phyloP scores from a whole-genome alignment of 257 asterid genomes.

The Asclepias syriaca region DNA sequence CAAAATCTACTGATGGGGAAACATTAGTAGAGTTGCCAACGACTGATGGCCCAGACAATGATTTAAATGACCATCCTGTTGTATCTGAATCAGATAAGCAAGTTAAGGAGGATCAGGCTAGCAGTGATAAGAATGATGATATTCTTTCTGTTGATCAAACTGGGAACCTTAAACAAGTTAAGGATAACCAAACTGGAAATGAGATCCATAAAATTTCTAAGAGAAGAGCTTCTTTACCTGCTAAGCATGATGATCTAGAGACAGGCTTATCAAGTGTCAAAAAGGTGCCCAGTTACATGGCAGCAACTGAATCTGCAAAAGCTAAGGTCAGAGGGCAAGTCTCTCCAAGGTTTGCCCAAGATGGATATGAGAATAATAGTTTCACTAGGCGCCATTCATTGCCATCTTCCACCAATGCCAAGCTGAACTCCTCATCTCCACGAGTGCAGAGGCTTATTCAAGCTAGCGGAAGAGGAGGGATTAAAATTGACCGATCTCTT shows the following conservation, averaged over 20 bases:
- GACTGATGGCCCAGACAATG: conserved; percentile 14
- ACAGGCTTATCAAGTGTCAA: conserved; percentile 16
- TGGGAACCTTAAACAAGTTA: conserved; percentile 11
- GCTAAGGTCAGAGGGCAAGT: conserved; percentile 45
- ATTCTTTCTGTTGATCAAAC: conserved; percentile 3
- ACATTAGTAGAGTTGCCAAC: conserved; percentile 1
- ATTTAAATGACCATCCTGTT: conserved; percentile 8
- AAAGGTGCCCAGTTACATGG: conserved; percentile 60
- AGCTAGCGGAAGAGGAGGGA: conserved; percentile 42
- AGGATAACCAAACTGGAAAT: conserved; percentile 25
- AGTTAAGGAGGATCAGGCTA: not conserved
- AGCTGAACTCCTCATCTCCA: conserved; percentile 43
- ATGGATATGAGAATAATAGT: conserved; percentile 34
- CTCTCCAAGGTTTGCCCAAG: conserved; percentile 45
- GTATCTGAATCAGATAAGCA: conserved; percentile 7
- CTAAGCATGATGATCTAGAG: conserved; percentile 27
- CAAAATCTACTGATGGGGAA: conserved; percentile 12
- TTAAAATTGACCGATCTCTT: conserved; percentile 36
- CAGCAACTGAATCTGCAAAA: conserved; percentile 51
- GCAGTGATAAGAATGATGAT: conserved; percentile 16
- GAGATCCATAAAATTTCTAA: conserved; percentile 21
- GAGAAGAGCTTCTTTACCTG: conserved; percentile 41
- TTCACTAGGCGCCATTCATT: conserved; percentile 43
- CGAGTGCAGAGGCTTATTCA: conserved; percentile 42
- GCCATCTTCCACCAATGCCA: conserved; percentile 43